Percentiles rank a stretch among this genome's conserved stretches.
These are phyloP conservation scores for Cladochytrium replicatum DNA, from an alignment of 192 early-diverging fungal species.

Conservation along the genomic window DNA sequence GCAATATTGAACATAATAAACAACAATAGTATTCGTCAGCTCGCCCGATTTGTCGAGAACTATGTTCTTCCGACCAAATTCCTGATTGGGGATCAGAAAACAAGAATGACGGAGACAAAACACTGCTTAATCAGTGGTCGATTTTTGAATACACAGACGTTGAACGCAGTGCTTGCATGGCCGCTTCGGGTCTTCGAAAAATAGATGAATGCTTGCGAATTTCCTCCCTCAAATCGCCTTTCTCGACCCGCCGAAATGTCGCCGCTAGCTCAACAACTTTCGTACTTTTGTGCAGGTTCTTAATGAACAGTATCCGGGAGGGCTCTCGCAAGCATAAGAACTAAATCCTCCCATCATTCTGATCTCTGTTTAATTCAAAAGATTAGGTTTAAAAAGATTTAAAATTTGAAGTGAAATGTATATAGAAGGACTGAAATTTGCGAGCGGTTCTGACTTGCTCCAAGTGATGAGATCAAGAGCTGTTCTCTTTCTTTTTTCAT, in stretches of 20 bases:
- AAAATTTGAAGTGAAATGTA: background rate
- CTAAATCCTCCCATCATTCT: conserved; percentile 26
- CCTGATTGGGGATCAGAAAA: no score
- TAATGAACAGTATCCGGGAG: conserved; percentile 29
- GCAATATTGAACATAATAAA: no score
- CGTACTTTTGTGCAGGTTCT: conserved; percentile 31
- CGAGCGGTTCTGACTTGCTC: background rate
- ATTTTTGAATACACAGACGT: conserved; percentile 28
- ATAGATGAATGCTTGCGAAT: conserved; percentile 36
- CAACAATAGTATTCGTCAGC: no score
- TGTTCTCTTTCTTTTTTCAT: conserved; percentile 1
- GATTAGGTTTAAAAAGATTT: background rate
- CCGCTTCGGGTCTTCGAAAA: conserved; percentile 20
- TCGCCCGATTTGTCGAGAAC: no score
- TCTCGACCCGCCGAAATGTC: conserved; percentile 20
- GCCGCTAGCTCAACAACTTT: conserved; percentile 15
- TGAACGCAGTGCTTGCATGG: conserved; percentile 21
- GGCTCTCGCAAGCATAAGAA: conserved; percentile 24
- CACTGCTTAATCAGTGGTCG: conserved; percentile 41
- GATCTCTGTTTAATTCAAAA: conserved; percentile 20
- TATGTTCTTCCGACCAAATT: no score
- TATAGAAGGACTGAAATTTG: background rate
- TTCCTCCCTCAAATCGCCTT: conserved; percentile 9
- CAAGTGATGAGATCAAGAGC: background rate
- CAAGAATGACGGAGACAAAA: no score